Conservation (phyloP, 345 rosid species). For the Euphorbia pulcherrima region DNA sequence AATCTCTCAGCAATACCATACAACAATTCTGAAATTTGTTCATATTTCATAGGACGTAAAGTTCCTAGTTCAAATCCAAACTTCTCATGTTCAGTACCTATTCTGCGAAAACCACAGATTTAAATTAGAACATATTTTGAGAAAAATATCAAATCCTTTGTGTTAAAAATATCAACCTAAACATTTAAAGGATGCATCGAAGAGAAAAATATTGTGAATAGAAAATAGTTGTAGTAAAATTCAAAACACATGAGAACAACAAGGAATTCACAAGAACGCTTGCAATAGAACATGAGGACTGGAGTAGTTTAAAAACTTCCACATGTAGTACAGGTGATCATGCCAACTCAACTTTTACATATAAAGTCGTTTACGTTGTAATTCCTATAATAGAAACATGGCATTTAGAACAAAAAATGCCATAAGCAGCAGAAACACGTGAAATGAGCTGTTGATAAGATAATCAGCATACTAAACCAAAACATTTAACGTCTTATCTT, state of each 20-base stretch:
- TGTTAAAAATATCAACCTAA: background rate
- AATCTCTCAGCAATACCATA: slow-evolving; percentile 96
- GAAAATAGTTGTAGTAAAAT: background rate
- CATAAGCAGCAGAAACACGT: background rate
- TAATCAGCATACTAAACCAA: background rate
- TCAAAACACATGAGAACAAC: background rate
- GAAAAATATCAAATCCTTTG: background rate
- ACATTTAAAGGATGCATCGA: background rate
- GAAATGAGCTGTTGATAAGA: background rate
- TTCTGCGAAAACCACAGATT: slow-evolving; percentile 44
- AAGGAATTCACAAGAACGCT: background rate
- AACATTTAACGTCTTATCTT: background rate
- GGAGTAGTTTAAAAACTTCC: background rate
- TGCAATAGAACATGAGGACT: background rate
- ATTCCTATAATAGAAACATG: background rate
- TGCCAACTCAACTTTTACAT: background rate
- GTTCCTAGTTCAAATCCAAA: slow-evolving; percentile 87
- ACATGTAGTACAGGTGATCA: background rate
- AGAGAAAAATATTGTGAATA: background rate
- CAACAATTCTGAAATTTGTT: slow-evolving; percentile 86
- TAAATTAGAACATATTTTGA: slow-evolving; percentile 1
- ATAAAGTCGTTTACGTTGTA: background rate
- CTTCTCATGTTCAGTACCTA: slow-evolving; percentile 98
- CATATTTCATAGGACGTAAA: slow-evolving; percentile 82
- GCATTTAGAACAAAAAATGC: background rate